Evolutionary conservation across 208 protist species (phyloP).

Genomic region (Leishmania braziliensis): DNA sequence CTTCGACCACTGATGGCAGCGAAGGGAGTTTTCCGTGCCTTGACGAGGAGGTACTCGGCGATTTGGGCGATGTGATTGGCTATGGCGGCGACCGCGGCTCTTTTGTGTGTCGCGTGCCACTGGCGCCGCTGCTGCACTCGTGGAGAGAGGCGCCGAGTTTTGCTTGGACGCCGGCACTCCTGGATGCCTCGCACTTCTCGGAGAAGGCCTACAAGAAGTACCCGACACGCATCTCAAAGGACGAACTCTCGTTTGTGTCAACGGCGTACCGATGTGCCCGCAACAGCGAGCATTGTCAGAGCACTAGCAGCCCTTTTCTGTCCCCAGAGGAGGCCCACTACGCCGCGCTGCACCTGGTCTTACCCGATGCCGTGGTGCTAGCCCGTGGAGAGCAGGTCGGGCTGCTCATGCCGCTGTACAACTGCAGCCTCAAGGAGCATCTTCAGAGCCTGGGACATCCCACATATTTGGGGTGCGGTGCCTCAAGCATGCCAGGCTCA

Average conservation of each 20-base stretch:
- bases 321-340: slow-evolving; percentile 22
- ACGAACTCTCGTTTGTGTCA: slow-evolving; percentile 38
- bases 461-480: neutral
- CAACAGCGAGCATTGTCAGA: slow-evolving; percentile 21
- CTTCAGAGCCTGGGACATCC: slow-evolving; percentile 26
- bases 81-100: slow-evolving; percentile 76
- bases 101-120: slow-evolving; percentile 58
- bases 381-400: slow-evolving; percentile 42
- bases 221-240: slow-evolving; percentile 28
- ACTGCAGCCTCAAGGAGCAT: slow-evolving; percentile 70
- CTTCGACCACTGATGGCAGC: neutral
- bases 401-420: slow-evolving; percentile 73
- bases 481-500: neutral
- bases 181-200: too few species aligned
- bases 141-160: neutral
- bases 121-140: slow-evolving; percentile 8
- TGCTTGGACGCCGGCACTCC: neutral
- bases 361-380: slow-evolving; percentile 62
- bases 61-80: slow-evolving; percentile 47
- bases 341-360: slow-evolving; percentile 50
- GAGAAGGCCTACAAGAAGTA: slow-evolving; percentile 49
- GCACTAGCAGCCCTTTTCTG: slow-evolving; percentile 14
- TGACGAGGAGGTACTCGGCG: slow-evolving; percentile 25
- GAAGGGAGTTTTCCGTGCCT: slow-evolving; percentile 10
- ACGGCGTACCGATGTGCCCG: slow-evolving; percentile 26